Conservation (phyloP, 495 filamentous ascomycete genomes). For the Chaetomium cochliodes region DNA sequence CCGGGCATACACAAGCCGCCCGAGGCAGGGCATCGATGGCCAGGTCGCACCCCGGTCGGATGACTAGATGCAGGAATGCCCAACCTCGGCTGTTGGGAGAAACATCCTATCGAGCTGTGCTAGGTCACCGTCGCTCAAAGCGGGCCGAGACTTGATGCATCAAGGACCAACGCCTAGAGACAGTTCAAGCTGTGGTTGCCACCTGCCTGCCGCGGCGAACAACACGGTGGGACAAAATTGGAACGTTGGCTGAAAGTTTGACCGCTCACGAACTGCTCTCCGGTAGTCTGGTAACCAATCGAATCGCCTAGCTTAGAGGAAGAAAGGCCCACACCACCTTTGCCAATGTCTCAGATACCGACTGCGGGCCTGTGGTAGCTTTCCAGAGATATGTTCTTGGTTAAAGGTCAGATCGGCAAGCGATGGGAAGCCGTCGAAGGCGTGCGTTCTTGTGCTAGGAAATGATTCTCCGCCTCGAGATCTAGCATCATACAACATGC, state of each 20-base stretch:
- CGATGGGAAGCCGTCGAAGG: background rate
- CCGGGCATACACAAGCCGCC: background rate
- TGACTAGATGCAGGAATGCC: slow-evolving; percentile 8
- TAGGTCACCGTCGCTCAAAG: background rate
- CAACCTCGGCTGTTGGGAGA: background rate
- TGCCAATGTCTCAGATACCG: background rate
- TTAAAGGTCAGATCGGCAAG: background rate
- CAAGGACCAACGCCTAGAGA: background rate
- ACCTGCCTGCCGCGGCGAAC: background rate
- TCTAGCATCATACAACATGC: background rate
- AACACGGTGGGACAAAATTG: background rate
- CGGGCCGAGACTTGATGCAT: background rate
- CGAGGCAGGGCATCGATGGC: background rate
- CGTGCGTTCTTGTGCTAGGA: background rate
- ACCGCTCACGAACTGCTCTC: background rate
- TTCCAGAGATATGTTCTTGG: background rate
- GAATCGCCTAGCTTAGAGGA: background rate
- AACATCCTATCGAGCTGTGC: background rate
- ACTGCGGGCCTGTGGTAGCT: background rate
- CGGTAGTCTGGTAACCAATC: slow-evolving; percentile 18
- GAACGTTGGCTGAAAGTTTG: background rate
- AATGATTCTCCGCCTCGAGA: background rate
- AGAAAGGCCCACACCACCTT: slow-evolving; percentile 9
- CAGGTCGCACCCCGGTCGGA: slow-evolving; percentile 7
- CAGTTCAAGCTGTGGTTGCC: background rate